A percentile compares a stretch with the other conserved stretches of the same genome.
These are phyloP conservation scores for Helotiales sp. DNA, from an alignment of 2,329 filamentous ascomycete genomes.

Conservation along the genomic window DNA sequence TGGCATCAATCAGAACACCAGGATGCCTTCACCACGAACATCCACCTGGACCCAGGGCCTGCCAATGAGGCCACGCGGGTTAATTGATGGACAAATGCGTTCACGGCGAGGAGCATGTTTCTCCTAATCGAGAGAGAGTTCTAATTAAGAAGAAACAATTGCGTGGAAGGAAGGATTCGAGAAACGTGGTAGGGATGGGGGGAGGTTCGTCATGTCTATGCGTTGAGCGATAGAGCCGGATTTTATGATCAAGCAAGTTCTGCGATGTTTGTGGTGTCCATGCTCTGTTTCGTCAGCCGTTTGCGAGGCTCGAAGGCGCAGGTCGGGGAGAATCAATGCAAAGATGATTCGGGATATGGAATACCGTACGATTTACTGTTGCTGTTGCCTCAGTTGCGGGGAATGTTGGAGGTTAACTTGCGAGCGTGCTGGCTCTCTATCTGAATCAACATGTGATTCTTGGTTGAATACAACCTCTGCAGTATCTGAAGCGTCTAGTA, in stretches of 20 bases:
- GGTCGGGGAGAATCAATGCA: not conserved
- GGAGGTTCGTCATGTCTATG: not conserved
- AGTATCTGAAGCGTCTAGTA: too few relatives aligned
- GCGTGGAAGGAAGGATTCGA: not conserved
- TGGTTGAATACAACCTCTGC: too few relatives aligned
- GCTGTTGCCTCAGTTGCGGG: too few relatives aligned
- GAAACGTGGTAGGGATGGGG: not conserved
- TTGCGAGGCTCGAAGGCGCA: not conserved
- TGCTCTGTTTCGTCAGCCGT: not conserved
- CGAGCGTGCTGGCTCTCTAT: not conserved
- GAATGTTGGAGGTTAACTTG: too few relatives aligned
- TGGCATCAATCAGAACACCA: constrained; percentile 11
- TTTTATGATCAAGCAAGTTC: not conserved
- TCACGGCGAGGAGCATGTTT: not conserved
- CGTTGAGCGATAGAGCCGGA: not conserved
- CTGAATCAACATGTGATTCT: not conserved
- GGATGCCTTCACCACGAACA: not conserved
- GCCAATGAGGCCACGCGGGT: not conserved
- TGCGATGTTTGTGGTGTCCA: not conserved
- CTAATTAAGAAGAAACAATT: not conserved
- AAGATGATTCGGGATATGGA: not conserved
- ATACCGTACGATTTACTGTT: too few relatives aligned
- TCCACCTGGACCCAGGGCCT: not conserved
- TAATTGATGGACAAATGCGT: not conserved
- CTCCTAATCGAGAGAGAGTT: not conserved